phyloP scores from a whole-genome alignment of 495 filamentous ascomycete species.

The Xanthoparmelia taractica region DNA sequence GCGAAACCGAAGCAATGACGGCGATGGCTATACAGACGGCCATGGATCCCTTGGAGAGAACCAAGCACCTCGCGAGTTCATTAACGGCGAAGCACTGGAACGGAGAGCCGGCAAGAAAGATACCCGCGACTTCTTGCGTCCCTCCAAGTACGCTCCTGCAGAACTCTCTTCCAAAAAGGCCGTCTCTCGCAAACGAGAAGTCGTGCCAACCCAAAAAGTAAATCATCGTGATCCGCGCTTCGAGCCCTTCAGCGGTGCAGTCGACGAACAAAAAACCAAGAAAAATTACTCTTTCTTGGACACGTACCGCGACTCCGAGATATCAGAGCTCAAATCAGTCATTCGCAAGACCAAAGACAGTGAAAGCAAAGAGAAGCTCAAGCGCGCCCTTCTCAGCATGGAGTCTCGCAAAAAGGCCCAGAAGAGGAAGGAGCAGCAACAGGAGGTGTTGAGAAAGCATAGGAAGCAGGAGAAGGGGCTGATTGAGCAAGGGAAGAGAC shows the following conservation, averaged over 20 bases:
- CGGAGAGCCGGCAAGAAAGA: conserved; percentile 35
- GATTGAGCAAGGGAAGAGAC: conserved; percentile 80
- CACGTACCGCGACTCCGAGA: conserved; percentile 72
- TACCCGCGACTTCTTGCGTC: conserved; percentile 40
- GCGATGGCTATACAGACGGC: not conserved
- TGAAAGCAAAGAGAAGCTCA: conserved; percentile 54
- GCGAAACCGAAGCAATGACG: conserved; percentile 29
- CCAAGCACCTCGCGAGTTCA: conserved; percentile 31
- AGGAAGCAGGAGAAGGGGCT: conserved; percentile 74
- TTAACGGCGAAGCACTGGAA: conserved; percentile 34
- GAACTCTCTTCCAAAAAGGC: conserved; percentile 72
- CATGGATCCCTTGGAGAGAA: conserved; percentile 20
- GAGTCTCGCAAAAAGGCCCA: conserved; percentile 62
- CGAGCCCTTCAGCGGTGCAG: conserved; percentile 42
- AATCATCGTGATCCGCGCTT: conserved; percentile 81
- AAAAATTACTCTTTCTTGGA: conserved; percentile 79
- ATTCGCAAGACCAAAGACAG: conserved; percentile 59
- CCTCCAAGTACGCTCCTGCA: conserved; percentile 80
- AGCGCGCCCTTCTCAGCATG: conserved; percentile 57
- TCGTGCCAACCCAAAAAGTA: conserved; percentile 42
- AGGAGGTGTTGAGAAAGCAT: conserved; percentile 60
- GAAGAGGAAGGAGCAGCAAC: conserved; percentile 56
- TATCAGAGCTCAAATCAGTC: conserved; percentile 58
- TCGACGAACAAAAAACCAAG: conserved; percentile 49
- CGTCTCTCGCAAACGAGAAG: conserved; percentile 69